Base-by-base conservation (phyloP, 148 eudicot species). In the Tetragonia tetragonoides region DNA sequence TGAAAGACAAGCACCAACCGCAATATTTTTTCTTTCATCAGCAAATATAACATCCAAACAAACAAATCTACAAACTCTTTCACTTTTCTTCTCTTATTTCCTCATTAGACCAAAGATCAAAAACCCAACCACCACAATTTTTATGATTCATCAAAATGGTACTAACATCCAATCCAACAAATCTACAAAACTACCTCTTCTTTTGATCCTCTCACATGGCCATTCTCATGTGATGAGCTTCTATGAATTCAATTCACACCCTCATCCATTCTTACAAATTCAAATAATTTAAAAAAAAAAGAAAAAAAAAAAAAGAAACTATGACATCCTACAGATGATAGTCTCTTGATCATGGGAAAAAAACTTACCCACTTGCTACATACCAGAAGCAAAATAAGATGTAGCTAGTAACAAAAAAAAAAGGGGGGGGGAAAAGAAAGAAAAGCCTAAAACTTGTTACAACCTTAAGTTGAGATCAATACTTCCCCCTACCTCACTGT, bases 401-500 rank as follows among this genome's bases (percentile, higher is more conserved):
- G 21, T 21, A 12, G 57, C 9, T 54, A 5, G 44, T n/a, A 8
- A 40, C 18, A 14, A 39, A 12, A 11, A 24, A 70, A 23, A 18
- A 18, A n/a, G n/a, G n/a, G n/a, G n/a, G n/a, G 11, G 8, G 5
- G 10, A 11, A 46, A 12, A 3, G 40, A 53, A 71, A 71, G 2
- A 0, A 34, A 24, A 1, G 37, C 11, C 56, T 7, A 9, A 46
- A 6, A 44, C 10, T 44, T 1, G 7, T 72, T 68, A 84, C 54
- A 84, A 75, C 68, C 47, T 72, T 39, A 84, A 81, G 72, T 79
- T 68, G 24, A 84, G 84, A 79, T 84, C 84, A 78, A 84, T 53
- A 37, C 39, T 84, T 28, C 67, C 78, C 67, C 75, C 77, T 42
- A 72, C 72, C 9, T 84, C 84, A 75, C 53, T 3, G 24, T 59